Percentiles rank a stretch among this genome's conserved stretches.
These are phyloP conservation scores for Wickerhamiella pararugosa DNA, from an alignment of 1,139 yeast species.

Conservation along the genomic window DNA sequence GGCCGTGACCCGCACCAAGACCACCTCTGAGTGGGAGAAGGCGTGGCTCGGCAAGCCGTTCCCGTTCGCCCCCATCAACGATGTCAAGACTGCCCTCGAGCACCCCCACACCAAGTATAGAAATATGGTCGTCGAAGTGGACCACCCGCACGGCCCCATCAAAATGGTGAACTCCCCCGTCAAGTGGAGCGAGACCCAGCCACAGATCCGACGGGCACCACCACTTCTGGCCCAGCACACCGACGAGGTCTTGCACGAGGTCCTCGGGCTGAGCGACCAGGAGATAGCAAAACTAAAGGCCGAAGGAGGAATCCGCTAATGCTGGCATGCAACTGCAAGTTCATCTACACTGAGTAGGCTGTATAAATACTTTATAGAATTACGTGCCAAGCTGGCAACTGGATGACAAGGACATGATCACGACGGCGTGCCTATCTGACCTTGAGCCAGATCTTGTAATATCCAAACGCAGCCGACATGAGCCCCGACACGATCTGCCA, in stretches of 20 bases:
- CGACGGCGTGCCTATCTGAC: slow-evolving; percentile 4
- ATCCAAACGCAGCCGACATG: slow-evolving; percentile 18
- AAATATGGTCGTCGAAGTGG: slow-evolving; percentile 25
- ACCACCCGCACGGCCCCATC: slow-evolving; percentile 27
- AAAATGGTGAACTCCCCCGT: slow-evolving; percentile 29
- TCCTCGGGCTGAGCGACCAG: slow-evolving; percentile 15
- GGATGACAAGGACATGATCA: background rate
- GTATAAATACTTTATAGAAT: background rate
- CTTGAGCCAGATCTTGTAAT: slow-evolving; percentile 18
- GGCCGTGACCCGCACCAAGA: slow-evolving; percentile 19
- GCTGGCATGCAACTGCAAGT: too few species aligned
- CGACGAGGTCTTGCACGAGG: slow-evolving; percentile 17
- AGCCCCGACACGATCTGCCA: slow-evolving; percentile 20
- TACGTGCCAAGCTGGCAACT: background rate
- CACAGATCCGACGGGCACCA: slow-evolving; percentile 27
- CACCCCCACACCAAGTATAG: slow-evolving; percentile 28
- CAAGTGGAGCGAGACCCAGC: slow-evolving; percentile 26
- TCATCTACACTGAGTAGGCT: background rate
- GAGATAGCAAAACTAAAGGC: slow-evolving; percentile 15
- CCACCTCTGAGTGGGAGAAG: slow-evolving; percentile 26
- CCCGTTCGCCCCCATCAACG: slow-evolving; percentile 31
- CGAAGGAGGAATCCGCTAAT: slow-evolving; percentile 20
- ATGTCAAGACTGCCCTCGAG: slow-evolving; percentile 24
- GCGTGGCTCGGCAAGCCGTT: slow-evolving; percentile 24
- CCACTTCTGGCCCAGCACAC: slow-evolving; percentile 29